Evolutionary conservation across 371 early-diverging fungal genomes (phyloP), one percentile per base, ranked within the genome.

Genomic region (Rhizopus stolonifer): DNA sequence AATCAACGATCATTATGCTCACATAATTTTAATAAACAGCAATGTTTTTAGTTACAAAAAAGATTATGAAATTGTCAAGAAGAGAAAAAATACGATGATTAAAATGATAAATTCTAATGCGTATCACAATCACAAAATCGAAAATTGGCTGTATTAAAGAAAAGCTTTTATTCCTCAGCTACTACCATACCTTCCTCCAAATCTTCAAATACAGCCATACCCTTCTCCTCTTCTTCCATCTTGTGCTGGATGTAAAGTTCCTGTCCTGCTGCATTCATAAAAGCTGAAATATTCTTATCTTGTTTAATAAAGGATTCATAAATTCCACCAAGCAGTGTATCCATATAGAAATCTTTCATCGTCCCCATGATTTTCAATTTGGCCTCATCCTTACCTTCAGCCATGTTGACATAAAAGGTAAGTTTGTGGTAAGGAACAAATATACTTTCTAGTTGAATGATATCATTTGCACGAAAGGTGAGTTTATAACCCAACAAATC

Each of bases 401-500:
- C 76, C 14, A 78, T 75, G 0, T 70, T 72, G 52, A 89, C 88
- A 8, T 87, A 56, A 57, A 92, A 88, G 5, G 81, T 75, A 15
- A 86, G 77, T 19, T 84, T 80, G 14, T 70, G 53, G 3, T 64
- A 61, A 8, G 77, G 63, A 1, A 81, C 77, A 51, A 82, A 88
- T 29, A 69, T 75, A 0, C 90, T 89, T 1, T 80, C 83, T 17
- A 92, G 62, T 17, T 87, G 83, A 23, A 91, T 87, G 10, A 83
- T 68, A 14, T 87, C 86, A 61, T 84, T 87, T 21, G 68, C 60
- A 54, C 84, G 67, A 58, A 91, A 83, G 25, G 83, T 85, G 11
- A 92, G 57, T 23, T 84, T 82, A 64, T 90, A 94, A 0, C 94
- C 92, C 24, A 92, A 73, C 1, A 92, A 55, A 2, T 70, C 67